Conservation (phyloP, 192 early-diverging fungal genomes). For the Gonapodya prolifera region DNA sequence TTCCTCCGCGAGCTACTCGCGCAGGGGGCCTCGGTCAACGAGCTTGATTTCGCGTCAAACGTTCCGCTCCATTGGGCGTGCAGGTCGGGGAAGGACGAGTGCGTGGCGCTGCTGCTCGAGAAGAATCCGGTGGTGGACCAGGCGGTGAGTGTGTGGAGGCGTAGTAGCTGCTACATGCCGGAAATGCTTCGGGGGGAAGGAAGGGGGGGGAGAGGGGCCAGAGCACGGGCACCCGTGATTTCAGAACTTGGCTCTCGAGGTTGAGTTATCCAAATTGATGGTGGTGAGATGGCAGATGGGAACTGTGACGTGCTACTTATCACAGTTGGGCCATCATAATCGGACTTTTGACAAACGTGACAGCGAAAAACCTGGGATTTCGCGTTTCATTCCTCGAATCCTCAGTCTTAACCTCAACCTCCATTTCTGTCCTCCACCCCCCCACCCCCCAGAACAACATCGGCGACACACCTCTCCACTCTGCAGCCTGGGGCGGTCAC, state of each 20-base stretch:
- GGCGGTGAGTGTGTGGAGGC: not conserved
- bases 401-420: no score
- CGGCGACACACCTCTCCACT: constrained; percentile 11
- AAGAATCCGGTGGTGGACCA: constrained; percentile 9
- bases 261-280: no score
- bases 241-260: no score
- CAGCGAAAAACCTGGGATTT: no score
- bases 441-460: constrained; percentile 7
- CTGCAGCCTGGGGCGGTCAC: constrained; percentile 8
- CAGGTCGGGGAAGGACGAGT: constrained; percentile 3
- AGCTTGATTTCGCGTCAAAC: constrained; percentile 6
- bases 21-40: constrained; percentile 9
- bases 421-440: no score
- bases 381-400: no score
- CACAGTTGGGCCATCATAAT: no score
- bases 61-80: constrained; percentile 11
- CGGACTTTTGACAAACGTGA: no score
- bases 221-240: no score
- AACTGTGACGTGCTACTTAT: no score
- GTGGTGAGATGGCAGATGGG: no score
- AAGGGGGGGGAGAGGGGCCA: no score
- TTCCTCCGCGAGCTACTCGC: constrained; percentile 10
- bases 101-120: constrained; percentile 7
- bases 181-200: not conserved
- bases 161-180: not conserved